Percentiles rank a stretch among this genome's conserved stretches.
Conservation (phyloP, 2,329 filamentous ascomycete species). For the Cladophialophora exuberans region DNA sequence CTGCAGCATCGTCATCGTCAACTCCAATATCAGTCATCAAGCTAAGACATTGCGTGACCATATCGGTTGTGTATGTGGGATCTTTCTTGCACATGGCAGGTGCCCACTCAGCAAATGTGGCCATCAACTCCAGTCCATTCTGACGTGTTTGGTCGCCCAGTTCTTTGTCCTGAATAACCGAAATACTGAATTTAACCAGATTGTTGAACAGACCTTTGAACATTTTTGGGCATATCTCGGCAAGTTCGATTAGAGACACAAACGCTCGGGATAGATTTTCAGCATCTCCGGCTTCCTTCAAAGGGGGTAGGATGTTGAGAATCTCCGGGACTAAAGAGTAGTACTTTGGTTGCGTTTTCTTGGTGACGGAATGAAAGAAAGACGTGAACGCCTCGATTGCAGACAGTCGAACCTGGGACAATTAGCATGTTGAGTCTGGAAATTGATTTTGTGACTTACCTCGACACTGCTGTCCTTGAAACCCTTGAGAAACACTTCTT, state of each 20-base stretch:
- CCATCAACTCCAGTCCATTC: slow-evolving; percentile 95
- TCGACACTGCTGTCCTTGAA: slow-evolving; percentile 86
- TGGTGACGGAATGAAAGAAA: slow-evolving; percentile 89
- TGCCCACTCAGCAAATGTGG: slow-evolving; percentile 93
- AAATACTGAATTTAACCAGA: slow-evolving; percentile 88
- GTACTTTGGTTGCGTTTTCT: slow-evolving; percentile 88
- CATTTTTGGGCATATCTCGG: slow-evolving; percentile 94
- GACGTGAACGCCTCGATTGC: slow-evolving; percentile 96
- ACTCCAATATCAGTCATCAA: slow-evolving; percentile 96
- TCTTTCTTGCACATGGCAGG: slow-evolving; percentile 96
- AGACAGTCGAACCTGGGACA: slow-evolving; percentile 75
- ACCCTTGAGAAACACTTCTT: slow-evolving; percentile 84
- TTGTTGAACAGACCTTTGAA: slow-evolving; percentile 94
- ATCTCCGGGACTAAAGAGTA: slow-evolving; percentile 85
- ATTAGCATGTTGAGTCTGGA: slow-evolving; percentile 16
- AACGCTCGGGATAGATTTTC: slow-evolving; percentile 90
- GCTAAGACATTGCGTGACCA: slow-evolving; percentile 98
- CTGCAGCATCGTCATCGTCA: slow-evolving; percentile 90
- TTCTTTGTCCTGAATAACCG: slow-evolving; percentile 94
- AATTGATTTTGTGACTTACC: slow-evolving; percentile 39
- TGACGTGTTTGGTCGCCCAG: slow-evolving; percentile 87
- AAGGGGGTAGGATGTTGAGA: slow-evolving; percentile 88
- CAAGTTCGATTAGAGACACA: slow-evolving; percentile 88
- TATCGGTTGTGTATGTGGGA: slow-evolving; percentile 84
- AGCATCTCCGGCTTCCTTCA: slow-evolving; percentile 88